These are phyloP conservation scores for Sinapis alba DNA, from an alignment of 441 rosid species.

Conservation along the genomic window DNA sequence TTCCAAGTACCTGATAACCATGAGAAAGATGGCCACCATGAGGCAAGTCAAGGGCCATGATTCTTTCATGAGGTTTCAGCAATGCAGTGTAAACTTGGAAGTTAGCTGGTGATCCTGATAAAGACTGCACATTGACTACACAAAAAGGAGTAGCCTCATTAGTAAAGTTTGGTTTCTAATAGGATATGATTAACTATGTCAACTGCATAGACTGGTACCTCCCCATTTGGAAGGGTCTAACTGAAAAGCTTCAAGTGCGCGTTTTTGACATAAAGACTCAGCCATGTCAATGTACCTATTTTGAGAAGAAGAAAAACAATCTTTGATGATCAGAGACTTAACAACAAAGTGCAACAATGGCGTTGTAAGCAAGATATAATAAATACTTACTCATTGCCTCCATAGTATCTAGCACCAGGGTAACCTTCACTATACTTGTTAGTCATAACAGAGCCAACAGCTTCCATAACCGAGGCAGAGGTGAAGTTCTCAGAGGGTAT, in stretches of 20 bases:
- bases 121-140: conserved; percentile 95
- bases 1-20: conserved; percentile 85
- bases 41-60: conserved; percentile 98
- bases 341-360: no score
- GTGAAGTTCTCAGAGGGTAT: conserved; percentile 97
- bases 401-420: conserved; percentile 96
- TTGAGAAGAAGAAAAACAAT: conserved; percentile 6
- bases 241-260: conserved; percentile 86
- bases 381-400: conserved; percentile 99
- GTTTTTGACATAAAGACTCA: conserved; percentile 85
- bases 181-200: background rate
- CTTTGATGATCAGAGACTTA: background rate
- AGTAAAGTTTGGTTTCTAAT: conserved; percentile 1
- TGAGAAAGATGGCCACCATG: conserved; percentile 99
- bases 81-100: conserved; percentile 95
- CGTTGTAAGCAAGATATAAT: no score
- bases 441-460: conserved; percentile 95
- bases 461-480: conserved; percentile 91
- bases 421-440: conserved; percentile 97
- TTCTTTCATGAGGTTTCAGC: conserved; percentile 94
- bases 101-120: conserved; percentile 97
- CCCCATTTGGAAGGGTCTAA: conserved; percentile 97
- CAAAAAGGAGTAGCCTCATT: conserved; percentile 31
- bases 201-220: conserved; percentile 52
- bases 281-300: conserved; percentile 97